Base-by-base conservation (phyloP, 805 yeast species). In the Dipodascopsis tothii region DNA sequence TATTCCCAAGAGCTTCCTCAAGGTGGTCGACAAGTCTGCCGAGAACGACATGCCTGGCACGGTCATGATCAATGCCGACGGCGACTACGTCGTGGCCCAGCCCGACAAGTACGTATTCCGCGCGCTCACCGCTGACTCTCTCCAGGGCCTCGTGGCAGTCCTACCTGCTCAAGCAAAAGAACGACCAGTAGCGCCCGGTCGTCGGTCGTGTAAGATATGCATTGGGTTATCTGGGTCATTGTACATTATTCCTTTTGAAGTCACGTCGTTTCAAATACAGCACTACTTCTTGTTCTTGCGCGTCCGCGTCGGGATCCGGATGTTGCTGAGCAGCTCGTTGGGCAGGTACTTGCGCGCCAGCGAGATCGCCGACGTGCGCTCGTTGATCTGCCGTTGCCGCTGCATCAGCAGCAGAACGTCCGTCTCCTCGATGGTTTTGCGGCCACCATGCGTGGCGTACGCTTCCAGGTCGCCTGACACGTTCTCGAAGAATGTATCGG, bases 31-130 rank as follows among this genome's bases (percentile, higher is more conserved):
- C 16, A 84, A 84, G 5, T 73, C 78, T 0, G 85, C 80, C 32
- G 82, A 75, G 36, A 77, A 65, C 42, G 51, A 40, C 5, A 37
- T 32, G 11, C 18, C 36, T 7, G 71, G 69, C 55, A 69, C 70
- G 3, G 71, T 70, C 32, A 77, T 92, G 82, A 78, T 92, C 54
- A 87, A 87, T 25, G 97, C 88, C 40, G 92, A 86, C 28, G 99
- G 99, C 39, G 84, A 88, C 57, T 92, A 84, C 61, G 98, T 92
- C 3, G 82, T 86, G 39, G 96, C 94, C n/a, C 78, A 88, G 48
- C 97, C 97, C 0, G 98, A 92, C 65, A 75, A 78, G 25, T 33
- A 33, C 14, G 30, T 25, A 9, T 25, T 25, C 14, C 14, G 14
- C 14, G 14, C 9, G 30, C 9, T 14, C 9, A 25, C 14, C 14